phyloP scores from a whole-genome alignment of 129 eudicot species.

The Chrysanthemum makinoi region DNA sequence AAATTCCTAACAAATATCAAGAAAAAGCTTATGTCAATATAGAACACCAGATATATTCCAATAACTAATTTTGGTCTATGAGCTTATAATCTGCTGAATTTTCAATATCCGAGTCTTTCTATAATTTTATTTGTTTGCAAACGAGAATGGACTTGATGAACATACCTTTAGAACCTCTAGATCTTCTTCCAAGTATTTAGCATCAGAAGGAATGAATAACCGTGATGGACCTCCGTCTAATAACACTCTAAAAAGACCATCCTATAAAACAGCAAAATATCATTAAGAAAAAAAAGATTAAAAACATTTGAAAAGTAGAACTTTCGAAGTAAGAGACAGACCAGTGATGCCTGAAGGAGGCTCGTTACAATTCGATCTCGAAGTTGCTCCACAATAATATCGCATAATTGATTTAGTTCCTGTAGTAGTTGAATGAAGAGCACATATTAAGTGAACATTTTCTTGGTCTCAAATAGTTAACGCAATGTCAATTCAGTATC shows the following conservation, averaged over 20 bases:
- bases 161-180: conserved; percentile 86
- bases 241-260: conserved; percentile 82
- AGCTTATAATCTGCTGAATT: too few relatives aligned
- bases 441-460: neutral
- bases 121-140: too few relatives aligned
- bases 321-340: conserved; percentile 27
- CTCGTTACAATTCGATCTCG: conserved; percentile 93
- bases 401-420: conserved; percentile 92
- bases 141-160: conserved; percentile 1
- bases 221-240: conserved; percentile 96
- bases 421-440: conserved; percentile 27
- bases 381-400: conserved; percentile 82
- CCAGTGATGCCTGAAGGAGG: conserved; percentile 96
- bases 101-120: too few relatives aligned
- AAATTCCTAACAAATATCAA: conserved; percentile 54
- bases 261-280: conserved; percentile 41
- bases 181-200: conserved; percentile 87
- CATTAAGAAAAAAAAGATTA: neutral
- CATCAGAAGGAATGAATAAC: conserved; percentile 65
- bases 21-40: neutral
- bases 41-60: neutral
- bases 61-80: too few relatives aligned
- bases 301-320: neutral
- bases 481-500: neutral
- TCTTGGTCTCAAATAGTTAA: neutral